Evolutionary conservation across 768 basidiomycete genomes (phyloP).

Genomic region (Suillus spraguei): DNA sequence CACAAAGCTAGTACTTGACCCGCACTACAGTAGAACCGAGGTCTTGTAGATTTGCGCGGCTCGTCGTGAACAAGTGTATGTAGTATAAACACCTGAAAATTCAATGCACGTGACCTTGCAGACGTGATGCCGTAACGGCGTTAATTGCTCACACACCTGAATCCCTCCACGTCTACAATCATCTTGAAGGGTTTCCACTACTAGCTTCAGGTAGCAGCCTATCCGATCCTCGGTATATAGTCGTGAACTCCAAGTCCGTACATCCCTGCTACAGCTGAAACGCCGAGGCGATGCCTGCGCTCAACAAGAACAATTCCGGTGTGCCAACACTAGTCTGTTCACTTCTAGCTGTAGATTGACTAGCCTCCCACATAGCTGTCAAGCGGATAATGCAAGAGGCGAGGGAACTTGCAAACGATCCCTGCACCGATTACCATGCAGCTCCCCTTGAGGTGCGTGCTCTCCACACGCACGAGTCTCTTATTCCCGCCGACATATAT

Average conservation of each 20-base stretch:
- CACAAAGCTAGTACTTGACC: background rate
- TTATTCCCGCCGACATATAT: conserved; percentile 15
- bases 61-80: background rate
- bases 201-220: background rate
- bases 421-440: conserved; percentile 85
- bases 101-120: conserved; percentile 1
- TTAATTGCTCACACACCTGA: background rate
- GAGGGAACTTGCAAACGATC: conserved; percentile 81
- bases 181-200: background rate
- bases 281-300: conserved; percentile 31
- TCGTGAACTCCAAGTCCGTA: background rate
- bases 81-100: background rate
- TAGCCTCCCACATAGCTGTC: conserved; percentile 57
- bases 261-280: background rate
- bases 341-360: background rate
- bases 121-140: background rate
- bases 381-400: conserved; percentile 99
- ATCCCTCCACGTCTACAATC: conserved; percentile 1
- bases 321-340: conserved; percentile 20
- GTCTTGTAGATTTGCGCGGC: background rate
- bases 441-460: conserved; percentile 70
- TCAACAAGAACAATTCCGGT: conserved; percentile 94
- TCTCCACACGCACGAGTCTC: conserved; percentile 8
- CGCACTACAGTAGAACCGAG: background rate
- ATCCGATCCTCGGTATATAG: background rate